Evolutionary conservation across 2,329 filamentous ascomycete species (phyloP), one percentile per base, ranked within the genome.

Genomic region (Zymoseptoria crescenta): DNA sequence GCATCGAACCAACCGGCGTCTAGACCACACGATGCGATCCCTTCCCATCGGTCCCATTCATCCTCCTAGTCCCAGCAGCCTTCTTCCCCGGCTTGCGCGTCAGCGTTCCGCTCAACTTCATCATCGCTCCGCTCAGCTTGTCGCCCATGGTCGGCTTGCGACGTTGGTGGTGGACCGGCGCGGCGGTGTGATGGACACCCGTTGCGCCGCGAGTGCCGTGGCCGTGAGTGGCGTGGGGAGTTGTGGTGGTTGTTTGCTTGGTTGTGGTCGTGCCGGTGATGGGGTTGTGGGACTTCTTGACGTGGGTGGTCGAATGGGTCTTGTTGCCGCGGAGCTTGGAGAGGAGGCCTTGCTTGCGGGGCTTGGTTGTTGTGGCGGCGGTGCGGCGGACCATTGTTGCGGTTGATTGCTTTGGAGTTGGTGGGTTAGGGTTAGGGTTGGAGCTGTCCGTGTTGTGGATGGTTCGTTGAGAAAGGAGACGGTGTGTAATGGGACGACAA

Each of bases 51-150:
- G 71, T 73, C 13, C 72, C 72, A 49, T 70, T 63, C 68, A 72
- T 72, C 35, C 71, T 63, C 20, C 71, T 64, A 0, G 72, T 73
- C 2, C 72, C 71, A 49, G 71, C 72, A 52, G 68, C 71, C 85
- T 92, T 92, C 64, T 87, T 75, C 24, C 86, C 89, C 2, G 88
- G 86, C 49, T 84, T 80, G 53, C 83, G 74, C 1, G 86, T 91
- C 59, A 93, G 70, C 56, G 78, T 83, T 7, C 89, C 89, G 73
- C 84, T 85, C 63, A 93, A 74, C 77, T 83, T 89, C 76, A 89
- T 79, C 72, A 93, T 77, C 0, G 88, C 88, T 19, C 89, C 89
- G 54, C 82, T 86, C 66, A 93, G 81, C 75, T 92, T 93, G 76
- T 93, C 89, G 52, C 87, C 87, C 64, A 92, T 77, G 48, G 55